Conservation (phyloP, 2,329 filamentous ascomycete genomes). For the Diaporthe nobilis region DNA sequence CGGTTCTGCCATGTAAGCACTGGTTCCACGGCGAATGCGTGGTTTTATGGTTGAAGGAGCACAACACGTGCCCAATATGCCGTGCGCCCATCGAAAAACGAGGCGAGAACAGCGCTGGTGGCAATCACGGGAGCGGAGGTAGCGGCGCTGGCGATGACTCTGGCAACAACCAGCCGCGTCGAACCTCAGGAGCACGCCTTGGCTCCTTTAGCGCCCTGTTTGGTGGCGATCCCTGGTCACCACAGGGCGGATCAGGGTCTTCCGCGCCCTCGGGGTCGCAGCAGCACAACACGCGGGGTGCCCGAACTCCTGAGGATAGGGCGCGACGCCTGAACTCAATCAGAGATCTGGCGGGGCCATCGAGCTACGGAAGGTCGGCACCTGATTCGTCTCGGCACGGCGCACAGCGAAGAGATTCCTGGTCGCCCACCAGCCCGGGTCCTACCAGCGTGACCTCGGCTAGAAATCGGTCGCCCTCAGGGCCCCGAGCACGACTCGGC, state of each 20-base stretch:
- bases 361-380: conserved; percentile 21
- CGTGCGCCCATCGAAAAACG: conserved; percentile 69
- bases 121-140: conserved; percentile 1
- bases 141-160: conserved; percentile 14
- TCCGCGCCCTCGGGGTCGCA: conserved; percentile 21
- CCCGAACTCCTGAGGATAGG: conserved; percentile 42
- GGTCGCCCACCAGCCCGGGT: conserved; percentile 39
- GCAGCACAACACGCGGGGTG: conserved; percentile 29
- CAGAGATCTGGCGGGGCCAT: conserved; percentile 42
- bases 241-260: conserved; percentile 2
- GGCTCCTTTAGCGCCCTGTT: conserved; percentile 18
- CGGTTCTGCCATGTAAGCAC: conserved; percentile 87
- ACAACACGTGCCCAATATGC: conserved; percentile 93
- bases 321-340: conserved; percentile 46
- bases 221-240: not conserved
- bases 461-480: conserved; percentile 39
- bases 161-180: not conserved
- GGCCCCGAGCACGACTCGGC: not conserved
- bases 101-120: conserved; percentile 38
- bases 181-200: conserved; percentile 2
- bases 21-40: conserved; percentile 94
- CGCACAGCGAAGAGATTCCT: conserved; percentile 38
- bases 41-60: conserved; percentile 85
- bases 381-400: conserved; percentile 20
- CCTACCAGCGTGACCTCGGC: conserved; percentile 33